Evolutionary conservation across 2,329 filamentous ascomycete species (phyloP), one percentile per base, ranked within the genome.

Genomic region (Microdochium trichocladiopsis): DNA sequence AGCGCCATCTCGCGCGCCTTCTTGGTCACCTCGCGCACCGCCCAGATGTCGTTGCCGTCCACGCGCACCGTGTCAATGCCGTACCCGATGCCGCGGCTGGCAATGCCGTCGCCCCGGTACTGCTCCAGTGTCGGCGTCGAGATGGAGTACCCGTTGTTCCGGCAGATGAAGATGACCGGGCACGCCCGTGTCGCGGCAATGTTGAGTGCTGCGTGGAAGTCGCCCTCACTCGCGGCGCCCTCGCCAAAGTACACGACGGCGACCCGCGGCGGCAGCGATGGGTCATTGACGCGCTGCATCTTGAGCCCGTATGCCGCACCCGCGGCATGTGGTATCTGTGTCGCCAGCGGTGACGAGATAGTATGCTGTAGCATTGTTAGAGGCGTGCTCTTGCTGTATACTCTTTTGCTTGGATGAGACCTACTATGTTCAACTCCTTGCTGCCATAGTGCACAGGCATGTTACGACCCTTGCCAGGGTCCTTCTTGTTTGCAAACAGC

Each of bases 391-490:
- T 53, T 61, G 53, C 21, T 8, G 4, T 6, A 18, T 31, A 25
- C 43, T n/a, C 18, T 28, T 52, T 22, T 24, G 37, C 10, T 57
- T 41, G 53, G 50, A 43, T 1, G 16, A 21, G 18, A 73, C 82
- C 66, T 66, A 92, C 88, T 63, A 96, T 91, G 60, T 96, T 90
- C 53, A 95, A 75, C 57, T 89, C 84, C 53, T 78, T 82, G 67
- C 87, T 91, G 48, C 92, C 92, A 63, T 97, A 99, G 70, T 99
- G 94, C 14, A 97, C 89, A 1, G 94, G 94, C 94, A 99, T 99
- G 63, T 96, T 97, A 56, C 93, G 83, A 1, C 92, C 94, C 55
- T 78, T 80, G 1, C 93, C 92, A 1, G 77, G 69, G 61, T 99
- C 94, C 57, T 90, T 82, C 51, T 75, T 80, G 65, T 96, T 97